Base-by-base conservation (phyloP, 164 flowering plant species). In the Nymphaea thermarum region DNA sequence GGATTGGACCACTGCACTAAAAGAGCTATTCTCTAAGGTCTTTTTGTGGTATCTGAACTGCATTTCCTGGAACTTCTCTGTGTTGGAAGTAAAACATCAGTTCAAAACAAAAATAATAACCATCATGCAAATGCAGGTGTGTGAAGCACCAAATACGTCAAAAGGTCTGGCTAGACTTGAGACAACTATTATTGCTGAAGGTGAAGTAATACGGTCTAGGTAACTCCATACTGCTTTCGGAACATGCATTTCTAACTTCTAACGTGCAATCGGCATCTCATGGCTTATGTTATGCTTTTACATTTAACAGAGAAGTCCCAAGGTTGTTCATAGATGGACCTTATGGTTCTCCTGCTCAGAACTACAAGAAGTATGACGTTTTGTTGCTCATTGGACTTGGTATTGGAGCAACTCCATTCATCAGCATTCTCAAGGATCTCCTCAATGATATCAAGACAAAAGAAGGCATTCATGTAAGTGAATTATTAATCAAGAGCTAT, bases 321-420 rank as follows among this genome's bases (percentile, higher is more conserved):
- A 77, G 60, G 47, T 77, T 94, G 65, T 53, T 87, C 67, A 84
- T 94, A 62, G 86, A 88, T 67, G 97, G 98, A 65, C 95, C 97
- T 44, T 94, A 80, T 67, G 98, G 98, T 64, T 97, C 97, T 42
- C 96, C 98, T 36, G 97, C 97, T 25, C 97, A 94, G 65, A 78
- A 82, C 55, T 91, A 86, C 85, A 84, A 79, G 71, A 87, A 88
- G 69, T 94, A 78, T 64, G 95, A 91, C 76, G 80, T 90, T 64
- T 87, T 94, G 53, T 75, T 94, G 69, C 91, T 94, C 47, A 80
- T 94, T 60, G 98, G 98, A 66, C 81, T 94, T 25, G 98, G 98
- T 45, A 94, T 94, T 15, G 98, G 98, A 67, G 98, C 98, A 63
- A 91, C 97, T 43, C 98, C 98, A 60, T 84, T 94, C 60, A 84